phyloP scores from a whole-genome alignment of 345 rosid species.

The Durio zibethinus region DNA sequence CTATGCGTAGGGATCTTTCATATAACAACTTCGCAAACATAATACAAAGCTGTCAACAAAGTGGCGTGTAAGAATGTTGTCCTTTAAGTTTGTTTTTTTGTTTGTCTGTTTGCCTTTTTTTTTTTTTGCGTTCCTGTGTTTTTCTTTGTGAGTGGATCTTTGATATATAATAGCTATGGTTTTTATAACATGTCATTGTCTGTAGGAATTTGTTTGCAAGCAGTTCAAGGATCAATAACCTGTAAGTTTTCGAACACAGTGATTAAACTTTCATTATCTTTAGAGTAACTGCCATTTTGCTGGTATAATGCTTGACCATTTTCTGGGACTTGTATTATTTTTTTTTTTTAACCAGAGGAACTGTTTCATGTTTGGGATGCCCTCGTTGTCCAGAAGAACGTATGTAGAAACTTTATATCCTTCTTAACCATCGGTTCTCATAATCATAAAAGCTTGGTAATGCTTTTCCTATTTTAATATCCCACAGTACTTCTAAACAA shows the following conservation, averaged over 20 bases:
- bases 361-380: no score
- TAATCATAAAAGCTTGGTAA: not conserved
- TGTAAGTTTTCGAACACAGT: slow-evolving; percentile 12
- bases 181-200: no score
- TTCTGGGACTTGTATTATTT: not conserved
- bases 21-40: slow-evolving; percentile 25
- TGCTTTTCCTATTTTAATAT: not conserved
- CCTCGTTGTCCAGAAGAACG: not conserved
- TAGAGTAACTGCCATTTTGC: not conserved
- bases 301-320: not conserved
- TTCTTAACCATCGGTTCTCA: not conserved
- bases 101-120: no score
- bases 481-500: no score
- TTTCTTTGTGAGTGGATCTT: no score
- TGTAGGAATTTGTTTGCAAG: no score
- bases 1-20: slow-evolving; percentile 30
- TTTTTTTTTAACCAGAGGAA: slow-evolving; percentile 7
- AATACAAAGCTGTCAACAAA: not conserved
- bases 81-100: not conserved
- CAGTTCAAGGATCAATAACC: not conserved
- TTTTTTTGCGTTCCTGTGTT: no score
- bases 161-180: no score
- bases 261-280: not conserved
- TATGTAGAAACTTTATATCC: slow-evolving; percentile 13
- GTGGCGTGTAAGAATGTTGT: slow-evolving; percentile 17